These are phyloP conservation scores for Quercus phellos DNA, from an alignment of 331 rosid species.

Conservation along the genomic window DNA sequence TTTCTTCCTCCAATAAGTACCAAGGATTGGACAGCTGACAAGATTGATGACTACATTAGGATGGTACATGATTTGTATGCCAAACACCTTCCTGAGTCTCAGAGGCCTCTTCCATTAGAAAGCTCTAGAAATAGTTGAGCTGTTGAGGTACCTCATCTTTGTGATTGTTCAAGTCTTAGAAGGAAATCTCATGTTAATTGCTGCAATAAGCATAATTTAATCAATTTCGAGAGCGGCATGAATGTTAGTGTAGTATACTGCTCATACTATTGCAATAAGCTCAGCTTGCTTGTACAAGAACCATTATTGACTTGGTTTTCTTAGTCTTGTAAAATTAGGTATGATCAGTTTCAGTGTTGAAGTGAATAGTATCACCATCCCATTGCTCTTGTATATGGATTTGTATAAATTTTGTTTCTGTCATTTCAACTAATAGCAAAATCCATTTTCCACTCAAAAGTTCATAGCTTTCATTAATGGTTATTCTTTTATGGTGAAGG, in stretches of 20 bases:
- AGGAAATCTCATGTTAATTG: background rate
- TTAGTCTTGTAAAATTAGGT: background rate
- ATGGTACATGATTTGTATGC: conserved; percentile 29
- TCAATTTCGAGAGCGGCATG: background rate
- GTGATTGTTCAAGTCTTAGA: background rate
- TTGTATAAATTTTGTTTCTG: background rate
- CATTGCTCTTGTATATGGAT: background rate
- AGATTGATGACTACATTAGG: conserved; percentile 36
- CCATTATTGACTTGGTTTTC: background rate
- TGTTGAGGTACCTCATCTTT: background rate
- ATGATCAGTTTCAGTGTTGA: background rate
- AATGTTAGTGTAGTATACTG: background rate
- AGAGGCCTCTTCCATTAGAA: conserved; percentile 31
- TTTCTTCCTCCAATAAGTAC: conserved; percentile 49
- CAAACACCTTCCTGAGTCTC: conserved; percentile 46
- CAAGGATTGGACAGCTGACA: conserved; percentile 38
- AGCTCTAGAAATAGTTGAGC: background rate
- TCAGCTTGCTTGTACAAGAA: background rate
- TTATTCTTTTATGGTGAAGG: background rate
- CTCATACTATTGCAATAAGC: background rate
- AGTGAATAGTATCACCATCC: background rate
- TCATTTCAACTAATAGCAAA: background rate
- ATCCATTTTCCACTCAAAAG: background rate
- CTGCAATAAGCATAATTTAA: conserved; percentile 1
- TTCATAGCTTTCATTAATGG: background rate